Percentiles rank a stretch among this genome's conserved stretches.
Conservation (phyloP, 192 early-diverging fungal genomes). For the Coemansia sp. region DNA sequence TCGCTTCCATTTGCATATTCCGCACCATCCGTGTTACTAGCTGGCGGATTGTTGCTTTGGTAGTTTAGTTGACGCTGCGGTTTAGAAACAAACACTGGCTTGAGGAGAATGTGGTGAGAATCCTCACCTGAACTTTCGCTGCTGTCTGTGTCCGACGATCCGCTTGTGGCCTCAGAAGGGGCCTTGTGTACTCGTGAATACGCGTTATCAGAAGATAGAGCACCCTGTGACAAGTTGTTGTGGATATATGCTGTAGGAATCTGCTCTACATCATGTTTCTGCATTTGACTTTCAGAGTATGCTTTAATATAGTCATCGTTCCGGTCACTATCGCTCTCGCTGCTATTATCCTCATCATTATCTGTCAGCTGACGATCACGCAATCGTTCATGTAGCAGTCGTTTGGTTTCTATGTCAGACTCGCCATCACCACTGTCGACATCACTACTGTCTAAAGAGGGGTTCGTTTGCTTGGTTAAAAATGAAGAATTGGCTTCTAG, state of each 20-base stretch:
- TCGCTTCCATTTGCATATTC: constrained; percentile 63
- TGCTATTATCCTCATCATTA: constrained; percentile 3
- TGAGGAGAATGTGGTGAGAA: constrained; percentile 63
- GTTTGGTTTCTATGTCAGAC: constrained; percentile 17
- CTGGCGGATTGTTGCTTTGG: neutral
- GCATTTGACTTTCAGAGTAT: neutral
- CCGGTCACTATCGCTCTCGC: neutral
- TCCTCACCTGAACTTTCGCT: constrained; percentile 63
- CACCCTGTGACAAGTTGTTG: neutral
- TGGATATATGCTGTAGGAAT: neutral
- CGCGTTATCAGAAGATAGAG: neutral
- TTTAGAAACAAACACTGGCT: constrained; percentile 94
- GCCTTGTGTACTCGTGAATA: neutral
- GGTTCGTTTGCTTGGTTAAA: neutral
- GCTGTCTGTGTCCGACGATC: constrained; percentile 12
- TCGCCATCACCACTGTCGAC: constrained; percentile 11
- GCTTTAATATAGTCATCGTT: neutral
- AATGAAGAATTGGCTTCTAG: neutral
- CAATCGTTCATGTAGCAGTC: constrained; percentile 30
- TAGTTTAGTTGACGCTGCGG: constrained; percentile 40
- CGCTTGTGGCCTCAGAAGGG: constrained; percentile 1
- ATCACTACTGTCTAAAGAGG: neutral
- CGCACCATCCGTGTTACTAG: constrained; percentile 17
- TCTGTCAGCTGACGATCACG: constrained; percentile 23
- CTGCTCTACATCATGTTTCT: neutral